phyloP scores from a whole-genome alignment of 768 basidiomycete species.

The Boletus rubescentipes region DNA sequence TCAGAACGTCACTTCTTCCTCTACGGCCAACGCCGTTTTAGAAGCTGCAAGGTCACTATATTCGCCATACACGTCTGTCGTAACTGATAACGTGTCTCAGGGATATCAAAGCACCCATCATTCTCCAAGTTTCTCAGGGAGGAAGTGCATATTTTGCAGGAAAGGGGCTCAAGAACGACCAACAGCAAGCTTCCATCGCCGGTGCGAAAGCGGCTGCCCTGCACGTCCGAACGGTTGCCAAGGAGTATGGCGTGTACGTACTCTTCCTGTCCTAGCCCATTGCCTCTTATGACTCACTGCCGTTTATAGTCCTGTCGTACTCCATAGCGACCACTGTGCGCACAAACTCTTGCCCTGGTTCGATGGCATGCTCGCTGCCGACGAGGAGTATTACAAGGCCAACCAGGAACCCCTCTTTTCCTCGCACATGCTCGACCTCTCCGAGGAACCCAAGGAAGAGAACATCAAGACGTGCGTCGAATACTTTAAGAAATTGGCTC shows the following conservation, averaged over 20 bases:
- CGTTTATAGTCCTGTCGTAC: slow-evolving; percentile 78
- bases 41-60: slow-evolving; percentile 82
- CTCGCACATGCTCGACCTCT: slow-evolving; percentile 99
- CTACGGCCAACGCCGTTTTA: slow-evolving; percentile 89
- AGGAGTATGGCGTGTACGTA: slow-evolving; percentile 88
- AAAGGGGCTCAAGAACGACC: slow-evolving; percentile 92
- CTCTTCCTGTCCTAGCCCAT: background rate
- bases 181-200: slow-evolving; percentile 92
- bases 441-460: slow-evolving; percentile 87
- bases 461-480: slow-evolving; percentile 93
- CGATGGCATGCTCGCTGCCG: slow-evolving; percentile 97
- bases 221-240: slow-evolving; percentile 86
- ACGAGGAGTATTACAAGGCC: slow-evolving; percentile 89
- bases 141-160: slow-evolving; percentile 96
- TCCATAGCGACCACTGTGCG: slow-evolving; percentile 99
- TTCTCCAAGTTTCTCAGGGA: slow-evolving; percentile 96
- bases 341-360: slow-evolving; percentile 98
- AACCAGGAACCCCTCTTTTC: slow-evolving; percentile 89
- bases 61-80: slow-evolving; percentile 3
- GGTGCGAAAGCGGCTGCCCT: slow-evolving; percentile 92
- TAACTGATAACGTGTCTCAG: slow-evolving; percentile 37
- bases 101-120: slow-evolving; percentile 96
- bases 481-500: slow-evolving; percentile 95
- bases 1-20: slow-evolving; percentile 96
- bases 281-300: background rate